Conservation (phyloP, 1,139 yeast species). For the Zhuliangozyma parablackwelliae region DNA sequence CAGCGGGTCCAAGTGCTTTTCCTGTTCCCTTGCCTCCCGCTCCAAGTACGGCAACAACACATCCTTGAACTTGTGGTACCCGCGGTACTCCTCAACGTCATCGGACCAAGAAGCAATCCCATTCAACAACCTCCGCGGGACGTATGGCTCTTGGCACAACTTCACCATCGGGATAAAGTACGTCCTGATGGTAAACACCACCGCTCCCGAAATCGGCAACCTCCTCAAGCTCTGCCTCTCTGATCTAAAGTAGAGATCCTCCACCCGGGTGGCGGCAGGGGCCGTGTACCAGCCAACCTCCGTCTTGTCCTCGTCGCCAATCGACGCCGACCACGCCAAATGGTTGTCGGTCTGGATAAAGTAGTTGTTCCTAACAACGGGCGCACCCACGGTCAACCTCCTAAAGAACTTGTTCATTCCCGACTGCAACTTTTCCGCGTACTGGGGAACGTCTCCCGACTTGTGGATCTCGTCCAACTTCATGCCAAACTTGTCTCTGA, state of each 20-base stretch:
- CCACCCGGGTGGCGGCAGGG: slow-evolving; percentile 39
- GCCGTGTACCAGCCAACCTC: slow-evolving; percentile 63
- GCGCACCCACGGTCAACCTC: slow-evolving; percentile 49
- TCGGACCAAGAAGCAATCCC: slow-evolving; percentile 57
- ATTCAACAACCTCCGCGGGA: slow-evolving; percentile 55
- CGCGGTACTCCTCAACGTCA: slow-evolving; percentile 58
- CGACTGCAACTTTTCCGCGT: slow-evolving; percentile 48
- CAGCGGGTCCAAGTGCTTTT: slow-evolving; percentile 38
- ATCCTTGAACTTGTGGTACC: slow-evolving; percentile 50
- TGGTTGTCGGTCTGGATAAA: slow-evolving; percentile 61
- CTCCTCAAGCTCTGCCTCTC: slow-evolving; percentile 69
- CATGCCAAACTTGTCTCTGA: slow-evolving; percentile 49
- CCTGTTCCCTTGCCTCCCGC: slow-evolving; percentile 49
- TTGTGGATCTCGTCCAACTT: slow-evolving; percentile 59
- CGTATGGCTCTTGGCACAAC: slow-evolving; percentile 52
- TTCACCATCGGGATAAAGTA: slow-evolving; percentile 54
- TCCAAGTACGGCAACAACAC: slow-evolving; percentile 53
- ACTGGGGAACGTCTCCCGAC: slow-evolving; percentile 64
- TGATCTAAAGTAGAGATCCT: slow-evolving; percentile 51
- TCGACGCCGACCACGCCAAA: slow-evolving; percentile 60
- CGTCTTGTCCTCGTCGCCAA: slow-evolving; percentile 51
- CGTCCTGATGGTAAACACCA: slow-evolving; percentile 60
- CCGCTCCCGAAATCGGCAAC: slow-evolving; percentile 57
- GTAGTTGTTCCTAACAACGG: slow-evolving; percentile 63
- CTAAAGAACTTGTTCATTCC: slow-evolving; percentile 66